phyloP scores from a whole-genome alignment of 192 early-diverging fungal genomes.

The Gryganskiella cystojenkinii region DNA sequence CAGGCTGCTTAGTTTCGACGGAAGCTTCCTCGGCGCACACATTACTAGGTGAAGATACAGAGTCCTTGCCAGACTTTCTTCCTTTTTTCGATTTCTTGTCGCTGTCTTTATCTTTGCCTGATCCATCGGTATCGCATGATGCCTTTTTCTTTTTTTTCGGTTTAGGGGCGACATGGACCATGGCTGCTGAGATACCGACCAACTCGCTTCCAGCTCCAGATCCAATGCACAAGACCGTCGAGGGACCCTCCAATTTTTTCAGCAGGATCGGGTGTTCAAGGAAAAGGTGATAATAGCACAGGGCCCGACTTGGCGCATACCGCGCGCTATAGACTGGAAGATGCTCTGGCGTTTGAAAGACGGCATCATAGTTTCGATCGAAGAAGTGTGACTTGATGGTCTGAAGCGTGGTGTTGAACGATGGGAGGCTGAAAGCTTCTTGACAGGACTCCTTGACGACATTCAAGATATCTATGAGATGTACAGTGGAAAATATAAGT shows the following conservation, averaged over 20 bases:
- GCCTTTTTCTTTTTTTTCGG: slow-evolving; percentile 33
- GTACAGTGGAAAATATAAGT: not conserved
- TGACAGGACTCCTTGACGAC: slow-evolving; percentile 73
- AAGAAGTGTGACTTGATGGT: slow-evolving; percentile 87
- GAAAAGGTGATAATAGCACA: slow-evolving; percentile 88
- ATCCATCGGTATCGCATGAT: not conserved
- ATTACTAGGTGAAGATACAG: not conserved
- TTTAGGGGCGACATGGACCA: slow-evolving; percentile 52
- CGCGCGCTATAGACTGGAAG: slow-evolving; percentile 87
- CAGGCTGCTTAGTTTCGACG: too few relatives aligned
- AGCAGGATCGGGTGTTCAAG: slow-evolving; percentile 58
- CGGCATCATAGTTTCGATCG: slow-evolving; percentile 81
- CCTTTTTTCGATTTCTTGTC: not conserved
- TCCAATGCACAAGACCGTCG: slow-evolving; percentile 75
- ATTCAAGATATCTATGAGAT: slow-evolving; percentile 63
- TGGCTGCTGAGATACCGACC: slow-evolving; percentile 80
- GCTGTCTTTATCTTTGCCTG: slow-evolving; percentile 7
- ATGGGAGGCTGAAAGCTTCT: slow-evolving; percentile 63
- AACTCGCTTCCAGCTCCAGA: slow-evolving; percentile 90
- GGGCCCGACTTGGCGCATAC: slow-evolving; percentile 85
- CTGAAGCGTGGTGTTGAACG: slow-evolving; percentile 72
- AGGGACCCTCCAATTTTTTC: slow-evolving; percentile 57
- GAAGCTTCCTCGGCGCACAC: too few relatives aligned
- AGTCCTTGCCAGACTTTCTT: not conserved
- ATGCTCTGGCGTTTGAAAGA: slow-evolving; percentile 80